These are phyloP conservation scores for Bolboschoenus planiculmis DNA, from an alignment of 176 grass and related monocot genomes.

Conservation along the genomic window DNA sequence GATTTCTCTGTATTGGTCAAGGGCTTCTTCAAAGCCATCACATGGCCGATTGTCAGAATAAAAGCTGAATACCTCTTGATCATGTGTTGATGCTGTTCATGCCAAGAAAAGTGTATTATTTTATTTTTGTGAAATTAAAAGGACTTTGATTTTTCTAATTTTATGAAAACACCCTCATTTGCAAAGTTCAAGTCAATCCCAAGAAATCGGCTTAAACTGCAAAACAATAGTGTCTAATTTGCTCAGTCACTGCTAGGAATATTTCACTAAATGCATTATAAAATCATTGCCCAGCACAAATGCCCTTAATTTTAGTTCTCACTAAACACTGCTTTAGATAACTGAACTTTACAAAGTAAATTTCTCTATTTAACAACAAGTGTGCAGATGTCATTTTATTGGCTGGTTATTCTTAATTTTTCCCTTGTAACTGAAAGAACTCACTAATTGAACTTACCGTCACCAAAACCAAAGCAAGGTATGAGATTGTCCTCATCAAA, in stretches of 20 bases:
- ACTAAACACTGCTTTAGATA: not conserved
- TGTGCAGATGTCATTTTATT: not conserved
- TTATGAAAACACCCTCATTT: not conserved
- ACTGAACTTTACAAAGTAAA: not conserved
- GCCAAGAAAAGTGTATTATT: conserved; percentile 18
- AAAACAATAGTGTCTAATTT: not conserved
- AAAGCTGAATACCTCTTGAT: conserved; percentile 94
- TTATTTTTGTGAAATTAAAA: not conserved
- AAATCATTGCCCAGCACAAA: not conserved
- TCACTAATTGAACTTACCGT: conserved; percentile 38
- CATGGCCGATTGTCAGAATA: conserved; percentile 73
- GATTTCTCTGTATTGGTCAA: conserved; percentile 74
- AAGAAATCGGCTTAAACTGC: not conserved
- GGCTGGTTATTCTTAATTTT: not conserved
- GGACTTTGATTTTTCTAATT: not conserved
- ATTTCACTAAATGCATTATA: not conserved
- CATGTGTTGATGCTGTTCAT: conserved; percentile 80
- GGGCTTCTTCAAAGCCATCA: conserved; percentile 82
- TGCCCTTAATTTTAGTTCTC: not conserved
- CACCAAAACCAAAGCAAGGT: conserved; percentile 90
- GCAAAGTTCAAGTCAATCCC: not conserved
- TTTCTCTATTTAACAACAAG: not conserved
- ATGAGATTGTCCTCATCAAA: conserved; percentile 95
- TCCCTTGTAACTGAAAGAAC: not conserved
- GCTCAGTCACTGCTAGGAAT: not conserved